A percentile compares a stretch with the other conserved stretches of the same genome.
These are phyloP conservation scores for Cyberlindnera saturnus DNA, from an alignment of 805 yeast species.

Conservation along the genomic window DNA sequence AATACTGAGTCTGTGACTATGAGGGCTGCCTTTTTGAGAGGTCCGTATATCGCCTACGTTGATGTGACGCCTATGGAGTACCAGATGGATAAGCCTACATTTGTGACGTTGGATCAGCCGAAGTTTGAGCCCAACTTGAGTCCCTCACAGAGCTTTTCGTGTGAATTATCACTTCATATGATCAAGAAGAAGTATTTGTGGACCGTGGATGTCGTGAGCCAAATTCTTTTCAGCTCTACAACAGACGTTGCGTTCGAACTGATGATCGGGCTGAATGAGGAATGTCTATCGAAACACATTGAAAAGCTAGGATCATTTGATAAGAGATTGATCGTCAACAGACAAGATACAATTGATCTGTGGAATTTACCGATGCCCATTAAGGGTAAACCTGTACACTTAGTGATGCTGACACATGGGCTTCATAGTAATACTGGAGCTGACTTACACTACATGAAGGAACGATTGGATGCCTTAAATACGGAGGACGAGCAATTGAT, in stretches of 20 bases:
- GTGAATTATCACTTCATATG: constrained; percentile 60
- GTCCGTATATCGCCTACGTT: constrained; percentile 69
- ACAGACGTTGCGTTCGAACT: constrained; percentile 61
- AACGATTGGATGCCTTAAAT: constrained; percentile 46
- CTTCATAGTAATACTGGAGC: constrained; percentile 71
- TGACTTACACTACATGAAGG: constrained; percentile 70
- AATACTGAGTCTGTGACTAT: constrained; percentile 55
- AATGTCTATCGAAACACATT: constrained; percentile 16
- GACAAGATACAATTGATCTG: constrained; percentile 53
- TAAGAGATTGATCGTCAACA: constrained; percentile 39
- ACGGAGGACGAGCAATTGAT: constrained; percentile 44
- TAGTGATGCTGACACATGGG: constrained; percentile 73
- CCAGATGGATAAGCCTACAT: constrained; percentile 41
- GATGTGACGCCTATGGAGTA: constrained; percentile 58
- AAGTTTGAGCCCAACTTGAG: constrained; percentile 62
- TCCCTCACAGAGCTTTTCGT: constrained; percentile 58
- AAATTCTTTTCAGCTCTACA: constrained; percentile 59
- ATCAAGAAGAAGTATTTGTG: constrained; percentile 53
- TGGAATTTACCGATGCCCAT: constrained; percentile 60
- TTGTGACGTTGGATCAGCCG: constrained; percentile 76
- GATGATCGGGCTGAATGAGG: constrained; percentile 38
- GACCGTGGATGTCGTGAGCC: constrained; percentile 68
- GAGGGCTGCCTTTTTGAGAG: constrained; percentile 70
- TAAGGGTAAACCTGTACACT: constrained; percentile 44
- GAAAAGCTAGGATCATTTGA: constrained; percentile 28